Conservation (phyloP, 2,329 filamentous ascomycete genomes). For the Balansia obtecta region DNA sequence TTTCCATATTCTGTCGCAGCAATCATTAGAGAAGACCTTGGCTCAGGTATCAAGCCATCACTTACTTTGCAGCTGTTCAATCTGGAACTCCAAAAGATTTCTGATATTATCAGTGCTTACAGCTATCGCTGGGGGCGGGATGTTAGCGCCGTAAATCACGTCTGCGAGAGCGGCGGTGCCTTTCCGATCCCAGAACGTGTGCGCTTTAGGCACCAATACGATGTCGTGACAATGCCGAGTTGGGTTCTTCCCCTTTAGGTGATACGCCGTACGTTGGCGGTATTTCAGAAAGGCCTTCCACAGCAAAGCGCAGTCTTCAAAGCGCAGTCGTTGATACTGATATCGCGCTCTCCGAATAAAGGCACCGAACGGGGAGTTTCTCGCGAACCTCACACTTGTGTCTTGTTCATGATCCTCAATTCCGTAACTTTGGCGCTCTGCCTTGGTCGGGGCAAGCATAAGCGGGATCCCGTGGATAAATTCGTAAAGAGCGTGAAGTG, state of each 20-base stretch:
- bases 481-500: constrained; percentile 63
- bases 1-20: constrained; percentile 53
- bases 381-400: constrained; percentile 47
- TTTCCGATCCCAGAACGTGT: constrained; percentile 35
- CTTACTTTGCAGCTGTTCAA: constrained; percentile 73
- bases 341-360: constrained; percentile 67
- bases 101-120: constrained; percentile 73
- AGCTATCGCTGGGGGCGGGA: too few relatives aligned
- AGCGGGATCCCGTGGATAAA: constrained; percentile 54
- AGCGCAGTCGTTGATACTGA: constrained; percentile 70
- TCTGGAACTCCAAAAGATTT: constrained; percentile 72
- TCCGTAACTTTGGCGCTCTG: constrained; percentile 43
- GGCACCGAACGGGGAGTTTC: constrained; percentile 66
- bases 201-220: constrained; percentile 37
- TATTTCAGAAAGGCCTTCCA: constrained; percentile 80
- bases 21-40: background rate
- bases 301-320: constrained; percentile 63
- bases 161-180: constrained; percentile 32
- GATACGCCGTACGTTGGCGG: constrained; percentile 58
- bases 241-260: constrained; percentile 52
- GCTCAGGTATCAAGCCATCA: constrained; percentile 3
- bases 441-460: constrained; percentile 49
- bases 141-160: constrained; percentile 39
- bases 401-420: constrained; percentile 31
- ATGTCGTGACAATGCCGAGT: too few relatives aligned